These are phyloP conservation scores for Eimeria brunetti DNA, from an alignment of 169 alveolate species.

Conservation along the genomic window DNA sequence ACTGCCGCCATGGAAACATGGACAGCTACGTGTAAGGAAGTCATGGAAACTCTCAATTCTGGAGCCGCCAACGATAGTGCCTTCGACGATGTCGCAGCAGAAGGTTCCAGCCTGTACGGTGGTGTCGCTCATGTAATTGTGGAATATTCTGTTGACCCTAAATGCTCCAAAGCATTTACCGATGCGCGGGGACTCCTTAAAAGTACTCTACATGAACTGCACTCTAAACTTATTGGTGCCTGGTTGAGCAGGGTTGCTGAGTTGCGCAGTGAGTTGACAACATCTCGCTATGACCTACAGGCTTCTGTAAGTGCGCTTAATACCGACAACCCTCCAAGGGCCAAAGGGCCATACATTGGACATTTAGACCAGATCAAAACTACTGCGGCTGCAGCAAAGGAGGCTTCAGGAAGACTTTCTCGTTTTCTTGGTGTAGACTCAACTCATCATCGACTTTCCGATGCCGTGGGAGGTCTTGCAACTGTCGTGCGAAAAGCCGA, in stretches of 20 bases:
- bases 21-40: background rate
- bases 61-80: background rate
- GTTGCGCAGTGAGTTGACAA: background rate
- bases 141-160: background rate
- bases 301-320: background rate
- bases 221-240: background rate
- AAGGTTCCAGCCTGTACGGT: background rate
- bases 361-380: background rate
- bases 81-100: background rate
- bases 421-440: background rate
- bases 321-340: background rate
- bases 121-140: background rate
- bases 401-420: background rate
- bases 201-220: background rate
- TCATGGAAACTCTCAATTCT: background rate
- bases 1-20: background rate
- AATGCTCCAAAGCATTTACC: background rate
- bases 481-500: background rate
- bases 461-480: background rate
- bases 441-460: background rate
- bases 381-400: background rate
- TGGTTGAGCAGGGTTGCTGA: background rate
- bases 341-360: slow-evolving; percentile 4
- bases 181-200: background rate
- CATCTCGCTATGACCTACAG: background rate